Evolutionary conservation across 2,329 filamentous ascomycete species (phyloP).

Genomic region (Chaetomium strumarium): DNA sequence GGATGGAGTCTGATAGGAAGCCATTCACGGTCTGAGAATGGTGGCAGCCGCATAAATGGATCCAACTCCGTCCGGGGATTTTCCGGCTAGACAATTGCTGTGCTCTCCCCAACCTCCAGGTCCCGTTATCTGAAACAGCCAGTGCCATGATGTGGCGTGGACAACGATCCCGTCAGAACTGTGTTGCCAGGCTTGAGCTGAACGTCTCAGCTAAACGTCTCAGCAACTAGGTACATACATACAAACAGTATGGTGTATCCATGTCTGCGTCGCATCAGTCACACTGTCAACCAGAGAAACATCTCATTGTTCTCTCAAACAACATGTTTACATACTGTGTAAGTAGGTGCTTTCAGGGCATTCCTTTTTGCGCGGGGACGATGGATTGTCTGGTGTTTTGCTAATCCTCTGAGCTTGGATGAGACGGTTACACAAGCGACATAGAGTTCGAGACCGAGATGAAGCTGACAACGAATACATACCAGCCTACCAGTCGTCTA

Average conservation of each 20-base stretch:
- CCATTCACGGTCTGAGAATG: not conserved
- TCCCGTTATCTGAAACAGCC: slow-evolving; percentile 15
- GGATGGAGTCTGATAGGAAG: slow-evolving; percentile 16
- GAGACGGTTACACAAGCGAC: not conserved
- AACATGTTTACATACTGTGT: too few species aligned
- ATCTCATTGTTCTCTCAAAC: too few species aligned
- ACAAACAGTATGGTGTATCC: not conserved
- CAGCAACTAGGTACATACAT: too few species aligned
- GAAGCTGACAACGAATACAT: too few species aligned
- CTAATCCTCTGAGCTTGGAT: too few species aligned
- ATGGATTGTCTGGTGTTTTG: too few species aligned
- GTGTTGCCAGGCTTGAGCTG: slow-evolving; percentile 4
- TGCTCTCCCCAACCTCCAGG: slow-evolving; percentile 10
- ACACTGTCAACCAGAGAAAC: too few species aligned
- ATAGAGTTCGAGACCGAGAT: too few species aligned
- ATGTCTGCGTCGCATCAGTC: not conserved
- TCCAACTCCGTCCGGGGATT: not conserved
- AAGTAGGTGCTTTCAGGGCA: too few species aligned
- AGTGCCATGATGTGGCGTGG: slow-evolving; percentile 12
- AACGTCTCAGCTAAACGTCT: not conserved
- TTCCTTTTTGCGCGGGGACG: too few species aligned
- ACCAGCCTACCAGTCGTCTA: too few species aligned
- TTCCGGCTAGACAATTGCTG: slow-evolving; percentile 4
- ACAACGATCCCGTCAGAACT: slow-evolving; percentile 11
- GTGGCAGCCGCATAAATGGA: slow-evolving; percentile 1